These are phyloP conservation scores for Amanita pallidorosea DNA, from an alignment of 768 basidiomycete species.

Conservation along the genomic window DNA sequence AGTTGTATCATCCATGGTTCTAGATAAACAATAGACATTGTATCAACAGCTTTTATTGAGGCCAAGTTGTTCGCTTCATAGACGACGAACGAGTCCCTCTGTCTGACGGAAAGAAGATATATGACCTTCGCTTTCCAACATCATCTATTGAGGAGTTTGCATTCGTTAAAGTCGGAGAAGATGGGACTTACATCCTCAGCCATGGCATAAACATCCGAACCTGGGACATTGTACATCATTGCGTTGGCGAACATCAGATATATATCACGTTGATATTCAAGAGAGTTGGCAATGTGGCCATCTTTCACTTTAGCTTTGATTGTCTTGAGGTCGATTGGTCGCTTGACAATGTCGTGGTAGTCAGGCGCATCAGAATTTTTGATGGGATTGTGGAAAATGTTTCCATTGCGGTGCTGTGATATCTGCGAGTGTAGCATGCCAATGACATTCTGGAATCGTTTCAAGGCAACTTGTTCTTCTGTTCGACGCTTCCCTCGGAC, in stretches of 20 bases:
- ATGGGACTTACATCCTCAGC: constrained; percentile 71
- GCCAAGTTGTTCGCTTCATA: constrained; percentile 9
- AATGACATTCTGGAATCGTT: constrained; percentile 75
- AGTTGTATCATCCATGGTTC: constrained; percentile 83
- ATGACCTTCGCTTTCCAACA: constrained; percentile 58
- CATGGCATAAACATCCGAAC: constrained; percentile 81
- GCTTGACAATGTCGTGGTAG: constrained; percentile 84
- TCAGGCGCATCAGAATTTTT: constrained; percentile 82
- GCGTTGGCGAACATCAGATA: constrained; percentile 95
- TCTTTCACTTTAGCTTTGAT: constrained; percentile 83
- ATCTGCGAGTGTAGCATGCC: constrained; percentile 74
- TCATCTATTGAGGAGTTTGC: constrained; percentile 43
- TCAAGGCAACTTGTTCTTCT: constrained; percentile 45
- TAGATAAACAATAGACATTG: constrained; percentile 19
- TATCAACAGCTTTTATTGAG: constrained; percentile 3
- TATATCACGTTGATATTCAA: constrained; percentile 85
- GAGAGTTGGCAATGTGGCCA: constrained; percentile 66
- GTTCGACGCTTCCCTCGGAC: constrained; percentile 26
- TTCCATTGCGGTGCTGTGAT: constrained; percentile 77
- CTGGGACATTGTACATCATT: constrained; percentile 91
- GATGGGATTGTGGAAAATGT: constrained; percentile 87
- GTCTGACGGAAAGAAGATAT: constrained; percentile 68
- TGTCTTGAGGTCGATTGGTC: constrained; percentile 94
- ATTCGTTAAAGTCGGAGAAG: constrained; percentile 3
- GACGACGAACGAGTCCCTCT: constrained; percentile 49